phyloP scores from a whole-genome alignment of 805 yeast species.

The Barnettozyma pratensis region DNA sequence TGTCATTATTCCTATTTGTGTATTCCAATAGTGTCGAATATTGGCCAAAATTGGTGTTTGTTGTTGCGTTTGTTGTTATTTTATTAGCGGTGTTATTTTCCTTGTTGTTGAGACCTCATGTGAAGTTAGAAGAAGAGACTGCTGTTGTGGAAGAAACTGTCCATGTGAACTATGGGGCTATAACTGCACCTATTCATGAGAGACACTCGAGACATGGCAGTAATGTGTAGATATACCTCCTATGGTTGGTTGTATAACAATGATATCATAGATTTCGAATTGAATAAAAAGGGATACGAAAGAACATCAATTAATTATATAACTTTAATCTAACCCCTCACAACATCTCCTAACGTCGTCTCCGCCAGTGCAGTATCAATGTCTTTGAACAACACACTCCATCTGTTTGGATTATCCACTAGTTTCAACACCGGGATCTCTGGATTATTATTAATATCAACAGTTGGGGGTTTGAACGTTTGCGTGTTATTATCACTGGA shows the following conservation, averaged over 20 bases:
- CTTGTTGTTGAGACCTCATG: constrained; percentile 10
- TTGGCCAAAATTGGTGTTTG: constrained; percentile 35
- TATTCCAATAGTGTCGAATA: constrained; percentile 40
- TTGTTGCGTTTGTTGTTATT: constrained; percentile 19
- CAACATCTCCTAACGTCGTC: background rate
- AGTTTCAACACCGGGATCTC: background rate
- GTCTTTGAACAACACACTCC: constrained; percentile 21
- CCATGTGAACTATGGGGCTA: background rate
- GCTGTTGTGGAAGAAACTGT: background rate
- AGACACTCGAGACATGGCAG: background rate
- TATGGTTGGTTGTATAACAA: too few relatives aligned
- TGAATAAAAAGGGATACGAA: too few relatives aligned
- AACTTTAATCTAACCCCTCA: background rate
- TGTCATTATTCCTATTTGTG: constrained; percentile 41
- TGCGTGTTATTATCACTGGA: background rate
- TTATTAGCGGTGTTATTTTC: background rate
- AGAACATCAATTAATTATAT: too few relatives aligned
- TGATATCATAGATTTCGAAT: too few relatives aligned
- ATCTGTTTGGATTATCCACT: constrained; percentile 3
- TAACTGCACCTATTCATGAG: background rate
- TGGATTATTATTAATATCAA: background rate
- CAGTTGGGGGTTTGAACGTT: background rate
- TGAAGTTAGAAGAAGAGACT: background rate
- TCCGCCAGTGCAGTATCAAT: constrained; percentile 21
- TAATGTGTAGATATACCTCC: background rate